Evolutionary conservation across 202 grass and related monocot species (phyloP), one percentile per base, ranked within the genome.

Genomic region (Panicum hallii): DNA sequence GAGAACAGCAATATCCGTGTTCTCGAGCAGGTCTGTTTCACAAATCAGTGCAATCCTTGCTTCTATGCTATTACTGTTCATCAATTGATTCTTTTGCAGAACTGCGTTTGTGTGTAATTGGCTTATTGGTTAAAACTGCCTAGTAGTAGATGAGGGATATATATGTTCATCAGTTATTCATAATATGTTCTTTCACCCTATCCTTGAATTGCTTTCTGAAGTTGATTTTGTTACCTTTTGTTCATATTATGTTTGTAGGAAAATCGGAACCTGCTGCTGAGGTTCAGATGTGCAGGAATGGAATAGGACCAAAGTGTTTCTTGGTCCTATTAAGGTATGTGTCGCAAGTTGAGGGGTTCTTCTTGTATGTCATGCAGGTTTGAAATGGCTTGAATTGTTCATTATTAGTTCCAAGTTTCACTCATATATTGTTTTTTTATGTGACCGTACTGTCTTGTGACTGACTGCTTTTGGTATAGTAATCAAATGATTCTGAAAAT

Each of bases 1-100:
- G 88, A 90, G 84, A 83, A 79, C 67, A 90, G 79, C 62, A 83
- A 90, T 79, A 57, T 70, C 44, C 80, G 52, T 36, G 87, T 90
- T 42, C 74, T 94, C n/a, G 85, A 92, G 58, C 89, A 94, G 89
- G 89, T 94, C 32, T 49, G 11, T 1, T 66, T 56, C 42, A 13
- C 22, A 0, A 41, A 48, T 86, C 47, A 32, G 19, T 62, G 36
- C 5, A 34, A 16, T 62, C 43, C 1, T 0, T 76, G 1, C 32
- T 32, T 28, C 26, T 26, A 26, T 26, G 26, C 26, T 26, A 26
- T 26, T 26, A 26, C 26, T 26, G 26, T 26, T 26, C 26, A 26
- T 26, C 26, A 26, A 26, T 26, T 26, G 26, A 26, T 26, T 26
- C 26, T 26, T 26, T 26, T 26, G 26, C 26, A 26, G 26, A 26